Conservation (phyloP, 768 basidiomycete species). For the Favolaschia claudopus region DNA sequence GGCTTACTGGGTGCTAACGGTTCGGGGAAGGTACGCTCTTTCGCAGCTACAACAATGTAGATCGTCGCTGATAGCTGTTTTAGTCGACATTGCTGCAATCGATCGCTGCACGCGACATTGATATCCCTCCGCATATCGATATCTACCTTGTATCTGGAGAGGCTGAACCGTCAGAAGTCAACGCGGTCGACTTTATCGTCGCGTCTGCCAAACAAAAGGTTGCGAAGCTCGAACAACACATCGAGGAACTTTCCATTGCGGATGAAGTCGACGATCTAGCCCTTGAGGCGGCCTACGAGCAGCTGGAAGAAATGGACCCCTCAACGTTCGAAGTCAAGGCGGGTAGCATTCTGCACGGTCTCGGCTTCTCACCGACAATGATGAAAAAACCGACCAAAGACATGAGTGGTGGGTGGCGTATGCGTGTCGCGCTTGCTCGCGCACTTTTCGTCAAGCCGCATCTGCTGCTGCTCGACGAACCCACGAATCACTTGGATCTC, state of each 20-base stretch:
- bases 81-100: conserved; percentile 97
- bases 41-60: conserved; percentile 1
- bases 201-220: conserved; percentile 93
- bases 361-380: conserved; percentile 90
- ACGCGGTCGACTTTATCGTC: conserved; percentile 97
- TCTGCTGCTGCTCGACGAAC: conserved; percentile 91
- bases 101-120: conserved; percentile 93
- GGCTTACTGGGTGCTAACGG: conserved; percentile 97
- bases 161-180: conserved; percentile 93
- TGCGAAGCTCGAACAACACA: conserved; percentile 88
- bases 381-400: conserved; percentile 98
- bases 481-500: conserved; percentile 92
- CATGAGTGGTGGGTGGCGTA: conserved; percentile 99
- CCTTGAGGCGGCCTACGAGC: conserved; percentile 91
- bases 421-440: conserved; percentile 96
- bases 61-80: background rate
- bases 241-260: conserved; percentile 91
- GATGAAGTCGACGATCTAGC: conserved; percentile 89
- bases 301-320: conserved; percentile 97
- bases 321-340: conserved; percentile 96
- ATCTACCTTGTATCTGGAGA: conserved; percentile 97
- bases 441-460: conserved; percentile 98
- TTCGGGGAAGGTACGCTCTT: conserved; percentile 86
- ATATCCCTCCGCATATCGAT: conserved; percentile 94
- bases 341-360: conserved; percentile 94